Evolutionary conservation across 2,329 filamentous ascomycete species (phyloP).

Genomic region (Calonectria ilicicola): DNA sequence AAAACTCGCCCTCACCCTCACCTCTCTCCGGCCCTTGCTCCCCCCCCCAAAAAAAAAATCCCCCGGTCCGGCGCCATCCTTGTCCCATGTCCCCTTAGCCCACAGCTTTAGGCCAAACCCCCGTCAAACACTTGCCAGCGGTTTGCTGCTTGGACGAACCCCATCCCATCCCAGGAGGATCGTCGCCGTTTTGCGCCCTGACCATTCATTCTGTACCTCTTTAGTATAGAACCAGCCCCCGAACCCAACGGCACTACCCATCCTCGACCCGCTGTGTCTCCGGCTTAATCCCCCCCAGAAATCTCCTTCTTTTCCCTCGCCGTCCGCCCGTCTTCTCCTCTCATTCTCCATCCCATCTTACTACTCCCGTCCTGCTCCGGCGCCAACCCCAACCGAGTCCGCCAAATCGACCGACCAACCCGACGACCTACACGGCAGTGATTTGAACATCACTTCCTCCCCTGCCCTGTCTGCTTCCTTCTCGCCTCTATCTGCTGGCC

Average conservation of each 20-base stretch:
- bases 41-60: neutral
- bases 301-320: slow-evolving; percentile 6
- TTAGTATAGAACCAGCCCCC: slow-evolving; percentile 1
- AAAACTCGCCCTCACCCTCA: neutral
- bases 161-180: slow-evolving; percentile 8
- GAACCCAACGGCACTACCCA: neutral
- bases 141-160: slow-evolving; percentile 3
- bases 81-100: neutral
- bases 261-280: slow-evolving; percentile 1
- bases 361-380: slow-evolving; percentile 1
- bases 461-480: slow-evolving; percentile 8
- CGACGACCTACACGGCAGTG: neutral
- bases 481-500: slow-evolving; percentile 8
- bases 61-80: neutral
- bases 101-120: slow-evolving; percentile 4
- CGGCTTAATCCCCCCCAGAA: slow-evolving; percentile 24
- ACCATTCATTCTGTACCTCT: slow-evolving; percentile 7
- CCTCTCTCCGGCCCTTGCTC: neutral
- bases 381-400: slow-evolving; percentile 8
- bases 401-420: neutral
- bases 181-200: slow-evolving; percentile 28
- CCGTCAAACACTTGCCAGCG: slow-evolving; percentile 1
- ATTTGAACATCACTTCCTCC: slow-evolving; percentile 1
- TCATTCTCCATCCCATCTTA: slow-evolving; percentile 2
- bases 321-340: slow-evolving; percentile 2